phyloP scores from a whole-genome alignment of 164 flowering plant genomes.

The Nelumbo lutea region DNA sequence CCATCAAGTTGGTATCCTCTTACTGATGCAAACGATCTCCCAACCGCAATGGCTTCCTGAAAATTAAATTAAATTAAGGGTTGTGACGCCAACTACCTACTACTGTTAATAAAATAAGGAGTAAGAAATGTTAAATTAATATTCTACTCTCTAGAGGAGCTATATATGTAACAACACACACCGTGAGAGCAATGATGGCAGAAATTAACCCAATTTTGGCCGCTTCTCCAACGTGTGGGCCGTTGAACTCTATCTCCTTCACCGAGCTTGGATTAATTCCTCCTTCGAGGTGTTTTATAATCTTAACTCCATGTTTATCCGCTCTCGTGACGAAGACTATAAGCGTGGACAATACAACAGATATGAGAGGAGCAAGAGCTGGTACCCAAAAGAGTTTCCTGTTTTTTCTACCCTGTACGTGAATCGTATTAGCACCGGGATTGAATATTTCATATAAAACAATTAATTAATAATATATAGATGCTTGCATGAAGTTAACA shows the following conservation, averaged over 20 bases:
- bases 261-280: conserved; percentile 71
- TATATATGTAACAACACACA: conserved; percentile 10
- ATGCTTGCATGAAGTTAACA: too few relatives aligned
- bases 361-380: conserved; percentile 73
- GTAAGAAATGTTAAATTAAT: too few relatives aligned
- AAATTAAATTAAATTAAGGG: neutral
- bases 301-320: conserved; percentile 70
- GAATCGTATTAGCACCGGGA: too few relatives aligned
- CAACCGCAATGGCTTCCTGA: conserved; percentile 92
- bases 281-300: conserved; percentile 48
- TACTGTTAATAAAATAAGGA: too few relatives aligned
- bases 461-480: too few relatives aligned
- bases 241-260: conserved; percentile 42
- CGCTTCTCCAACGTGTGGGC: conserved; percentile 44
- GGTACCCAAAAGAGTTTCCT: conserved; percentile 81
- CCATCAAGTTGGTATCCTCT: conserved; percentile 81
- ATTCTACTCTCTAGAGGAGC: too few relatives aligned
- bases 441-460: too few relatives aligned
- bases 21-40: conserved; percentile 80
- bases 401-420: conserved; percentile 52
- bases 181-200: conserved; percentile 74
- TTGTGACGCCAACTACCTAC: too few relatives aligned
- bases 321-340: conserved; percentile 57
- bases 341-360: conserved; percentile 63
- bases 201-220: conserved; percentile 61